phyloP scores from a whole-genome alignment of 140 eudicot species.

The Oenanthe javanica region DNA sequence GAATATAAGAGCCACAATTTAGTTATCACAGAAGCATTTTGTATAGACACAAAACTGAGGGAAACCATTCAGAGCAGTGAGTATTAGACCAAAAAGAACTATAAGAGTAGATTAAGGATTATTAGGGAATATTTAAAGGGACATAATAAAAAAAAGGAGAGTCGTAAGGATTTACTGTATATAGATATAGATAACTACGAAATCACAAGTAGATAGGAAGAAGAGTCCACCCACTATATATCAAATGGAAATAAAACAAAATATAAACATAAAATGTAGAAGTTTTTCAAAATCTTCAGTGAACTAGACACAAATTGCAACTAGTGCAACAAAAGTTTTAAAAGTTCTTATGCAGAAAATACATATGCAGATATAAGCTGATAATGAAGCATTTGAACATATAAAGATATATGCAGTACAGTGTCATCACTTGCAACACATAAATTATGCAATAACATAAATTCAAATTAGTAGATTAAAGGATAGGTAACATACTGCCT shows the following conservation, averaged over 20 bases:
- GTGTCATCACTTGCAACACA: not conserved
- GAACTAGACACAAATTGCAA: not conserved
- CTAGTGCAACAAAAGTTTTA: not conserved
- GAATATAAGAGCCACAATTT: constrained; percentile 16
- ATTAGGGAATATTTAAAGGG: not conserved
- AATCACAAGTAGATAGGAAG: too few species aligned
- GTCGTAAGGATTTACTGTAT: too few species aligned
- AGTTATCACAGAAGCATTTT: not conserved
- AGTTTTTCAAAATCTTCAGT: not conserved
- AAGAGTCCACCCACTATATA: not conserved
- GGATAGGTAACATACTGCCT: constrained; percentile 59
- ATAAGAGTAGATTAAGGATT: too few species aligned
- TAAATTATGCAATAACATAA: not conserved
- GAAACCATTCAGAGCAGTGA: not conserved
- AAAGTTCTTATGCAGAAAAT: not conserved
- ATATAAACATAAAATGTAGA: not conserved
- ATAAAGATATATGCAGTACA: not conserved
- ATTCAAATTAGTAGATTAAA: constrained; percentile 7
- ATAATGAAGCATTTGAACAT: not conserved
- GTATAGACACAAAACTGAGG: constrained; percentile 6
- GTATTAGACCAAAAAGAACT: not conserved
- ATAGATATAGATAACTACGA: too few species aligned
- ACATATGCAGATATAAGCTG: not conserved
- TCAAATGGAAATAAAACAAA: not conserved
- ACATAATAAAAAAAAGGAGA: not conserved